These are phyloP conservation scores for Vigna hirtella DNA, from an alignment of 306 rosid species.

Conservation along the genomic window DNA sequence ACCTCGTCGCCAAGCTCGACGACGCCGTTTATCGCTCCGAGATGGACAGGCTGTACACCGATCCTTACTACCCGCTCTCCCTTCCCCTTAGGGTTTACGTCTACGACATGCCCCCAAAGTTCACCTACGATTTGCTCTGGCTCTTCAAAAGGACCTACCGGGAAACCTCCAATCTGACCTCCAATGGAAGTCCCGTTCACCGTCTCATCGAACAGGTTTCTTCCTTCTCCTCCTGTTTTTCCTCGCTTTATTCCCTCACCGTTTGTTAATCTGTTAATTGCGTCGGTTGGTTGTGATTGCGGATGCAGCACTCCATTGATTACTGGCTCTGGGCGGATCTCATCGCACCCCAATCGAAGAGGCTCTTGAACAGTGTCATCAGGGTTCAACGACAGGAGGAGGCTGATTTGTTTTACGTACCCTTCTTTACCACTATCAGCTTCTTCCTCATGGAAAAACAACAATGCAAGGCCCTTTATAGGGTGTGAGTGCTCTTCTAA, in stretches of 20 bases:
- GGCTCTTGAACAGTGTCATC: slow-evolving; percentile 69
- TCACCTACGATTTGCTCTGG: slow-evolving; percentile 82
- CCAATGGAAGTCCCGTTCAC: slow-evolving; percentile 96
- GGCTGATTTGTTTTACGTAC: slow-evolving; percentile 92
- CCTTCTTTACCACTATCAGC: slow-evolving; percentile 95
- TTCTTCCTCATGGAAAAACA: slow-evolving; percentile 94
- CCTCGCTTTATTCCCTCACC: background rate
- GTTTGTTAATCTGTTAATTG: background rate
- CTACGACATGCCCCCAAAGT: slow-evolving; percentile 83
- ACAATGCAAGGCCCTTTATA: slow-evolving; percentile 97
- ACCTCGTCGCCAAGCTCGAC: slow-evolving; percentile 48
- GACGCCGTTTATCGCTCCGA: slow-evolving; percentile 46
- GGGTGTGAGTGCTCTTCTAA: slow-evolving; percentile 96
- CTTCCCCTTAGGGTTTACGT: slow-evolving; percentile 82
- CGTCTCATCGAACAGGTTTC: slow-evolving; percentile 90
- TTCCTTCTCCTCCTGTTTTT: background rate
- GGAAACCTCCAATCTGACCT: slow-evolving; percentile 85
- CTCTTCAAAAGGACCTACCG: slow-evolving; percentile 65
- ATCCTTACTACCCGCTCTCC: slow-evolving; percentile 59
- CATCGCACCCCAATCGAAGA: slow-evolving; percentile 78
- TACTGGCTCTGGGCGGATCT: slow-evolving; percentile 97
- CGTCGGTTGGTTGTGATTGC: background rate
- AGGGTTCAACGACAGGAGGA: slow-evolving; percentile 84
- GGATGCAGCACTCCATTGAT: slow-evolving; percentile 84
- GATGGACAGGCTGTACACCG: slow-evolving; percentile 47